Percentiles rank a stretch among this genome's conserved stretches.
phyloP scores from a whole-genome alignment of 2,329 filamentous ascomycete genomes.

The Stagonosporopsis chrysanthemi region DNA sequence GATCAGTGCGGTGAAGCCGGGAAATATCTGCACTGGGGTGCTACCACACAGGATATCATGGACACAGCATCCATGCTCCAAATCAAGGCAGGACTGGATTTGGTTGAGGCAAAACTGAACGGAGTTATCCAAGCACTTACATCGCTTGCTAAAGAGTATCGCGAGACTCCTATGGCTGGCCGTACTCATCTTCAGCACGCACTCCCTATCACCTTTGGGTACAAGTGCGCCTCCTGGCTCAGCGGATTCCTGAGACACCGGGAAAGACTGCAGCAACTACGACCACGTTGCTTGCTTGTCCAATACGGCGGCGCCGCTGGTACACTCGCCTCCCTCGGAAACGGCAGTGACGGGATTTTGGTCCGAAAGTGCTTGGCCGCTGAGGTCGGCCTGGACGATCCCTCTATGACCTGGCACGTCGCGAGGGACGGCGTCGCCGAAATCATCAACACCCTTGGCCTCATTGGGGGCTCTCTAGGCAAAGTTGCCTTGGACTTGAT shows the following conservation, averaged over 20 bases:
- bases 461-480: conserved; percentile 62
- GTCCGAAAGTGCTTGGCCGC: conserved; percentile 60
- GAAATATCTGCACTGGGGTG: conserved; percentile 65
- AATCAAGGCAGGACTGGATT: conserved; percentile 59
- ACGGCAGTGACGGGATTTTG: conserved; percentile 56
- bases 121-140: conserved; percentile 55
- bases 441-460: conserved; percentile 61
- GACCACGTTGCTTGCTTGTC: conserved; percentile 57
- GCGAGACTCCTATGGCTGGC: conserved; percentile 64
- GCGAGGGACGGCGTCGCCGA: conserved; percentile 63
- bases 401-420: conserved; percentile 65
- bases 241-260: conserved; percentile 59
- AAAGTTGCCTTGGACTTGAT: conserved; percentile 66
- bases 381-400: conserved; percentile 58
- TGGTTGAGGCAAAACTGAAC: conserved; percentile 57
- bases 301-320: conserved; percentile 66
- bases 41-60: conserved; percentile 68
- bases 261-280: conserved; percentile 58
- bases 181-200: conserved; percentile 66
- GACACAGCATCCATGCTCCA: conserved; percentile 63
- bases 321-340: conserved; percentile 62
- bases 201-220: conserved; percentile 64
- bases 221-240: conserved; percentile 65
- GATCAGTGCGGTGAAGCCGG: conserved; percentile 47
- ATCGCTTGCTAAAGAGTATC: conserved; percentile 54